Conservation (phyloP, 352 stramenopile genomes). For the Phytophthora hibernalis region DNA sequence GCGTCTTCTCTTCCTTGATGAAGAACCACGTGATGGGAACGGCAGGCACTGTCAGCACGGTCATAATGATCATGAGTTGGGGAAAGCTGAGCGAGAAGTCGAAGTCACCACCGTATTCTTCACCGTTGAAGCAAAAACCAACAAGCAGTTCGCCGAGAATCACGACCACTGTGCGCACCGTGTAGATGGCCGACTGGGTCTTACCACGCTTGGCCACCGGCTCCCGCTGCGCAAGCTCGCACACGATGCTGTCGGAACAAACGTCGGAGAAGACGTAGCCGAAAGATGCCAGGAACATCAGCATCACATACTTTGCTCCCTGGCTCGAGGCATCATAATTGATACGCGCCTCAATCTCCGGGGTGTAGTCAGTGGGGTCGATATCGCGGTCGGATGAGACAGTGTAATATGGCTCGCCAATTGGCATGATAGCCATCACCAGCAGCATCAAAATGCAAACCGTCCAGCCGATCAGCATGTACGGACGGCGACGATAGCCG, state of each 20-base stretch:
- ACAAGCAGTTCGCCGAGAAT: constrained; percentile 19
- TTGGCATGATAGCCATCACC: constrained; percentile 23
- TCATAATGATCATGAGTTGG: constrained; percentile 27
- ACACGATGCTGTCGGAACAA: constrained; percentile 29
- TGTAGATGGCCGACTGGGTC: constrained; percentile 21
- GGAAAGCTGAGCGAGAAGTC: constrained; percentile 24
- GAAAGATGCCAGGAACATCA: constrained; percentile 22
- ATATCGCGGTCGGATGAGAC: constrained; percentile 24
- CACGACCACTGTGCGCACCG: constrained; percentile 14
- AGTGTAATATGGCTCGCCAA: constrained; percentile 22
- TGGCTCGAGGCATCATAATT: constrained; percentile 18
- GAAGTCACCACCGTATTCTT: constrained; percentile 1
- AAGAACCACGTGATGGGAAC: constrained; percentile 23
- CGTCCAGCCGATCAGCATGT: constrained; percentile 30
- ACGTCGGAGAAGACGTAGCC: constrained; percentile 28
- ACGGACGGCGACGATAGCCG: constrained; percentile 21
- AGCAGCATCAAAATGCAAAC: constrained; percentile 29
- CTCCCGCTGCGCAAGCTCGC: constrained; percentile 22
- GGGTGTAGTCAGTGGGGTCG: constrained; percentile 19
- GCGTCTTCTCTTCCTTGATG: constrained; percentile 19
- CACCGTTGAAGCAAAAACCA: constrained; percentile 22
- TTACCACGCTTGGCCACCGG: constrained; percentile 22
- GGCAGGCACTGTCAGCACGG: constrained; percentile 4
- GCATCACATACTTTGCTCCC: constrained; percentile 25
- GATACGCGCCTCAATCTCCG: constrained; percentile 22